Conservation (phyloP, 2,329 filamentous ascomycete species). For the Sarocladium oryzae region DNA sequence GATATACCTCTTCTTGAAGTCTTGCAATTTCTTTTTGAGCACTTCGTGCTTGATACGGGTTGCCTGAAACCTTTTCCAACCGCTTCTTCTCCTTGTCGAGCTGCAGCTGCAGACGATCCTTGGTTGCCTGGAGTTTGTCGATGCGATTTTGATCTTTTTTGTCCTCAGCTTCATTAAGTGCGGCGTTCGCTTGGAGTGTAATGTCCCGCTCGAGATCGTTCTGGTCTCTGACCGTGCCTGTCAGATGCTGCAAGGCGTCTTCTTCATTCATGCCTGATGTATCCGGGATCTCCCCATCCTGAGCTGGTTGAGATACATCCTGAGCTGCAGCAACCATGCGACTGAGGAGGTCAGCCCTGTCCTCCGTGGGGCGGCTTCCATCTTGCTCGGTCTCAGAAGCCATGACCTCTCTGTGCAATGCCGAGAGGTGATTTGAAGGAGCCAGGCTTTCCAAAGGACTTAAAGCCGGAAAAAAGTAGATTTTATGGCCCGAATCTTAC, state of each 20-base stretch:
- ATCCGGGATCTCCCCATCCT: constrained; percentile 9
- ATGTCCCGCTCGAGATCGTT: constrained; percentile 89
- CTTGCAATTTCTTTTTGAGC: constrained; percentile 60
- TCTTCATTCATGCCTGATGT: constrained; percentile 46
- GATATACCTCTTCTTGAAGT: constrained; percentile 57
- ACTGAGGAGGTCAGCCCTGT: constrained; percentile 9
- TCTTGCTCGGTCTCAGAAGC: constrained; percentile 8
- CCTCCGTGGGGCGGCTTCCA: constrained; percentile 4
- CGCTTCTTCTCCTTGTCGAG: constrained; percentile 49
- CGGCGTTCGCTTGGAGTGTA: constrained; percentile 52
- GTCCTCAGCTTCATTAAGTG: constrained; percentile 55
- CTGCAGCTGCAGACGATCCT: constrained; percentile 57
- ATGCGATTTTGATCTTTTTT: constrained; percentile 58
- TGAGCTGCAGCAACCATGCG: constrained; percentile 15
- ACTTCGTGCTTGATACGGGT: constrained; percentile 46
- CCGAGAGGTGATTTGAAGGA: neutral
- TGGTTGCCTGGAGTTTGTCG: constrained; percentile 47
- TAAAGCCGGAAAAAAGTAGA: no score
- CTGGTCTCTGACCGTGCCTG: constrained; percentile 71
- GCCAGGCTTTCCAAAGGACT: neutral
- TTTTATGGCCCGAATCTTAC: no score
- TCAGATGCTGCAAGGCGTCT: constrained; percentile 53
- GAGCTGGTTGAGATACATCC: constrained; percentile 5
- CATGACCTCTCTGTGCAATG: constrained; percentile 7
- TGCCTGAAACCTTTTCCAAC: constrained; percentile 36